A percentile compares a stretch with the other conserved stretches of the same genome.
These are phyloP conservation scores for Solanum tacnaense DNA, from an alignment of 257 asterid genomes.

Conservation along the genomic window DNA sequence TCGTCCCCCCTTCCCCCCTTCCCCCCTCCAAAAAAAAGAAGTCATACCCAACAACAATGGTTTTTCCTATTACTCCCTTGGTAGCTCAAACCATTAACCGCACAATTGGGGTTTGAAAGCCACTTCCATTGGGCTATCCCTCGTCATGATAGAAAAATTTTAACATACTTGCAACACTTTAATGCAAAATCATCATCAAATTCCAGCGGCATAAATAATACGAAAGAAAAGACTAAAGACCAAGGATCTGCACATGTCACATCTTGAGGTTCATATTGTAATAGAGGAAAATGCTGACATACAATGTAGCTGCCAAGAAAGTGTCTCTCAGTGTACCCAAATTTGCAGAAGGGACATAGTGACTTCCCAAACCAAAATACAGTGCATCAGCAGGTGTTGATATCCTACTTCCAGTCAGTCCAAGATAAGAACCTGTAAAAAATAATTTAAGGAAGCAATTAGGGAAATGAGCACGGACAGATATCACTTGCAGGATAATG, in stretches of 20 bases:
- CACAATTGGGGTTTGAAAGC: background rate
- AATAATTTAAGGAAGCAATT: background rate
- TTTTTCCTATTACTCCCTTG: background rate
- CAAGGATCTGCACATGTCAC: background rate
- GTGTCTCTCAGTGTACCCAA: constrained; percentile 53
- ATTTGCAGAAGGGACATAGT: constrained; percentile 79
- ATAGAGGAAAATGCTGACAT: constrained; percentile 12
- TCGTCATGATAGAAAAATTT: background rate
- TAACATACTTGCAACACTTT: background rate
- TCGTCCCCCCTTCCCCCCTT: background rate
- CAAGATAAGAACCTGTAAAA: constrained; percentile 86
- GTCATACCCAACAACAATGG: background rate
- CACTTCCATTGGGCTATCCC: background rate
- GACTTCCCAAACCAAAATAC: constrained; percentile 83
- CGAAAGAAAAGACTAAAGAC: background rate
- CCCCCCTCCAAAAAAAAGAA: background rate
- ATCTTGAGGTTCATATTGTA: background rate
- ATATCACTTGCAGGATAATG: background rate
- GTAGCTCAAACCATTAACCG: background rate
- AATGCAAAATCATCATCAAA: background rate
- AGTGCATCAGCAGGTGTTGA: constrained; percentile 96
- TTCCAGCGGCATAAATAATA: background rate
- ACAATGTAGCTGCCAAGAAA: constrained; percentile 61
- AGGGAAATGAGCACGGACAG: background rate
- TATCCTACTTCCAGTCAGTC: constrained; percentile 82